Conservation (phyloP, 208 protist genomes). For the Strigomonas culicis region DNA sequence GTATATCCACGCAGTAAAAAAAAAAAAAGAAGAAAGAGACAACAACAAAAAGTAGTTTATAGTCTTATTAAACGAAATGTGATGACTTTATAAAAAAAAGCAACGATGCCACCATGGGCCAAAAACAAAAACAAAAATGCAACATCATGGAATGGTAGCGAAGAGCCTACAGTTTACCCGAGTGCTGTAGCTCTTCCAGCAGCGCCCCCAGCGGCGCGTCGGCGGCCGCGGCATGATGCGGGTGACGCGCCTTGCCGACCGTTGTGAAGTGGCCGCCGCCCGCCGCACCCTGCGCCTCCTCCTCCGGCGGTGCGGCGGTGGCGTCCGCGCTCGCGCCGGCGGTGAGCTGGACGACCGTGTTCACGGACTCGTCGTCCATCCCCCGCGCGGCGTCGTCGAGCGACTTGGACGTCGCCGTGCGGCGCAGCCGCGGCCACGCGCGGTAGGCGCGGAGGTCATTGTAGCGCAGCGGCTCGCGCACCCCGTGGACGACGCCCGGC, state of each 20-base stretch:
- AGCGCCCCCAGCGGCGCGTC: slow-evolving; percentile 54
- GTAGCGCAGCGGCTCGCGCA: slow-evolving; percentile 84
- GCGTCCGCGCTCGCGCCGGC: slow-evolving; percentile 9
- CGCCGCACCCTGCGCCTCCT: neutral
- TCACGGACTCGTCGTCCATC: slow-evolving; percentile 62
- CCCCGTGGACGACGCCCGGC: slow-evolving; percentile 84
- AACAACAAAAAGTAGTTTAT: slow-evolving; percentile 3
- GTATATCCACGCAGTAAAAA: neutral
- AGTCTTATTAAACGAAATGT: neutral
- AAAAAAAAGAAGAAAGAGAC: slow-evolving; percentile 7
- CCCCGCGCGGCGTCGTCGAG: slow-evolving; percentile 42
- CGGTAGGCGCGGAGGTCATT: slow-evolving; percentile 77
- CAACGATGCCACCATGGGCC: neutral
- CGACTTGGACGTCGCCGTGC: slow-evolving; percentile 57
- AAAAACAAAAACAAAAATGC: slow-evolving; percentile 10
- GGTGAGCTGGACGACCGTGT: slow-evolving; percentile 72
- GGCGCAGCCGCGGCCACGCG: slow-evolving; percentile 74
- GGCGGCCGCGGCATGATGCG: slow-evolving; percentile 41
- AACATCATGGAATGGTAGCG: neutral
- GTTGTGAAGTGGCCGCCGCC: slow-evolving; percentile 15
- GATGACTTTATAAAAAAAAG: neutral
- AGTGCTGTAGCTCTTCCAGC: slow-evolving; percentile 49
- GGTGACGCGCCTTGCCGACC: slow-evolving; percentile 43
- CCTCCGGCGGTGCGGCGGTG: neutral
- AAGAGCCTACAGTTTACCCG: slow-evolving; percentile 35